A percentile compares a stretch with the other conserved stretches of the same genome.
These are phyloP conservation scores for Madurella fahalii DNA, from an alignment of 2,329 filamentous ascomycete genomes.

Conservation along the genomic window DNA sequence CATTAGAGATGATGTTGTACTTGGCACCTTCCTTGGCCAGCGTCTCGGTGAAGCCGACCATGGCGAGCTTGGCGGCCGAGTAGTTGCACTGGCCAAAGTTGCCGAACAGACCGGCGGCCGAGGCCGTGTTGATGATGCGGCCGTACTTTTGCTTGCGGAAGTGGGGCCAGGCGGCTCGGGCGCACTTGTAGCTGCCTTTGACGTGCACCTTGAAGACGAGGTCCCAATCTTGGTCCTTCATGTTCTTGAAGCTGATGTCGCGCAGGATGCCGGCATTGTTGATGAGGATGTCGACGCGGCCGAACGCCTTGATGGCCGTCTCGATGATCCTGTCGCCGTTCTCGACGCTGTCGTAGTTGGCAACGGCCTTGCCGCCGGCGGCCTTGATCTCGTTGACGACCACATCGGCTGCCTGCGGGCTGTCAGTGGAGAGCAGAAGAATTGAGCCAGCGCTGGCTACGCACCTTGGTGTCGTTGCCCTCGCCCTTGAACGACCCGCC, in stretches of 20 bases:
- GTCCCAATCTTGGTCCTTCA: conserved; percentile 97
- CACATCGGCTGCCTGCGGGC: conserved; percentile 67
- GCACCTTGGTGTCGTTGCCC: conserved; percentile 79
- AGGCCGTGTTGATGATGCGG: conserved; percentile 92
- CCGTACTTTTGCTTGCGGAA: conserved; percentile 99
- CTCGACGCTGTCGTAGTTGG: conserved; percentile 95
- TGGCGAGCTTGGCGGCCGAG: conserved; percentile 89
- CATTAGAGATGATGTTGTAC: conserved; percentile 96
- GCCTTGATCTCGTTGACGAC: conserved; percentile 80
- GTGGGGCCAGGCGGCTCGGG: conserved; percentile 90
- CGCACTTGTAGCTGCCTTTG: conserved; percentile 90
- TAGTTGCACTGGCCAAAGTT: conserved; percentile 97
- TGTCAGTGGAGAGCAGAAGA: conserved; percentile 3
- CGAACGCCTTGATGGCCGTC: conserved; percentile 73
- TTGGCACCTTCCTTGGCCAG: conserved; percentile 95
- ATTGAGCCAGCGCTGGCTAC: conserved; percentile 19
- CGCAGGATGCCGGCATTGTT: conserved; percentile 97
- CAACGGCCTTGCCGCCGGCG: conserved; percentile 89
- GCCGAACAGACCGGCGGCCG: conserved; percentile 92
- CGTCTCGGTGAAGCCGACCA: conserved; percentile 97
- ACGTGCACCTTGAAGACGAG: conserved; percentile 90
- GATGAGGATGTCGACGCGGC: conserved; percentile 89
- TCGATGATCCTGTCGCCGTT: conserved; percentile 92
- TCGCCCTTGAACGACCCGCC: conserved; percentile 92
- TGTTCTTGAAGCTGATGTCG: conserved; percentile 97